Conservation (phyloP, 1,139 yeast genomes). For the Kluyveromyces sp. region DNA sequence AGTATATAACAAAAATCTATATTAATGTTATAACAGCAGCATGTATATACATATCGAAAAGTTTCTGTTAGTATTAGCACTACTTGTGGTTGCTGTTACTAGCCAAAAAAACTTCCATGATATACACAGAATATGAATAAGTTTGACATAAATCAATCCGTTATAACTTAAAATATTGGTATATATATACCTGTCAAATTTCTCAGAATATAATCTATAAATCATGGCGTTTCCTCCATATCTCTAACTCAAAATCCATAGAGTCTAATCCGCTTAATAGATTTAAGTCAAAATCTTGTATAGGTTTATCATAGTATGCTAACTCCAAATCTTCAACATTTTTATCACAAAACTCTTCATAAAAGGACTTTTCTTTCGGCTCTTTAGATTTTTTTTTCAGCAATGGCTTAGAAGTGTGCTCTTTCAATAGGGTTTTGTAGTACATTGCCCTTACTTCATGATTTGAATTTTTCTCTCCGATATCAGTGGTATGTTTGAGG, state of each 20-base stretch:
- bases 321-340: conserved; percentile 3
- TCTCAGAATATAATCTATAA: neutral
- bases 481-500: neutral
- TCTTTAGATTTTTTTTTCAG: neutral
- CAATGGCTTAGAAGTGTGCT: neutral
- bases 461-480: neutral
- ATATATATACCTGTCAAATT: neutral
- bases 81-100: no score
- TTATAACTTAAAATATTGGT: conserved; percentile 1
- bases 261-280: conserved; percentile 22
- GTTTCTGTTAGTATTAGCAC: no score
- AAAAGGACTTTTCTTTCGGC: neutral
- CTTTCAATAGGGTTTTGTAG: conserved; percentile 1
- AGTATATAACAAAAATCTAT: no score
- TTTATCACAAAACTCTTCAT: conserved; percentile 1
- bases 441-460: conserved; percentile 1
- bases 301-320: conserved; percentile 1
- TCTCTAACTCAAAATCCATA: conserved; percentile 21
- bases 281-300: conserved; percentile 18
- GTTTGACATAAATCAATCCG: no score
- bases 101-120: no score
- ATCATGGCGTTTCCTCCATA: conserved; percentile 22
- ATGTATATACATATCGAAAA: no score
- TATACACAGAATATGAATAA: no score
- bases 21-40: no score